These are phyloP conservation scores for Thuja plicata DNA, from an alignment of 83 land plant genomes.

Conservation along the genomic window DNA sequence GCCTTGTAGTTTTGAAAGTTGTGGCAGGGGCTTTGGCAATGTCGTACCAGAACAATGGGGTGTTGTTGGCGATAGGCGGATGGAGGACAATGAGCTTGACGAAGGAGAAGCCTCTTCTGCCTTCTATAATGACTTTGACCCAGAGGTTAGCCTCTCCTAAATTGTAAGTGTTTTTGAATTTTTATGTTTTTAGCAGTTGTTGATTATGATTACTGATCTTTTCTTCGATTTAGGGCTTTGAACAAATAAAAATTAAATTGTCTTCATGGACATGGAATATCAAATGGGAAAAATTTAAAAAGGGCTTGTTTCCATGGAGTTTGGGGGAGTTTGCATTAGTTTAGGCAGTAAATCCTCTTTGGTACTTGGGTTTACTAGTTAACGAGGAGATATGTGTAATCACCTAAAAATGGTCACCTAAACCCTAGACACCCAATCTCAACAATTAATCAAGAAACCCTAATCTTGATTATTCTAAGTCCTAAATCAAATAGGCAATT, in stretches of 20 bases:
- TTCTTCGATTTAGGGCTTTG: no score
- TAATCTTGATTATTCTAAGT: no score
- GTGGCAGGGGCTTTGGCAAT: constrained; percentile 27
- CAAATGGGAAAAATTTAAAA: not conserved
- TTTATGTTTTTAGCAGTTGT: not conserved
- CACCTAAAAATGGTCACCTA: no score
- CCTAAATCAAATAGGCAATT: no score
- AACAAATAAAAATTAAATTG: not conserved
- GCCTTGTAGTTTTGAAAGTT: constrained; percentile 38
- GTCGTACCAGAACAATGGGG: constrained; percentile 21
- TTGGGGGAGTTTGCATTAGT: not conserved
- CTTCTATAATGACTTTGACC: constrained; percentile 51
- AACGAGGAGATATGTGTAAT: not conserved
- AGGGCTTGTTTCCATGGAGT: not conserved
- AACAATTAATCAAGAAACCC: no score
- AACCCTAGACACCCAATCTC: no score
- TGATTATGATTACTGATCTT: not conserved
- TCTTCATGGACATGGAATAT: not conserved
- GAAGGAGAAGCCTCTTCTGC: constrained; percentile 87
- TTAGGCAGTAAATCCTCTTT: not conserved
- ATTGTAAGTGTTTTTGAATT: constrained; percentile 44
- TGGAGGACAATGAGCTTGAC: constrained; percentile 87
- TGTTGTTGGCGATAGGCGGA: constrained; percentile 21
- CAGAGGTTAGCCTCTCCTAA: constrained; percentile 73
- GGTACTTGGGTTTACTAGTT: not conserved